Evolutionary conservation across 164 flowering plant genomes (phyloP), one percentile per base, ranked within the genome.

Genomic region (Magnolia changhungtana): DNA sequence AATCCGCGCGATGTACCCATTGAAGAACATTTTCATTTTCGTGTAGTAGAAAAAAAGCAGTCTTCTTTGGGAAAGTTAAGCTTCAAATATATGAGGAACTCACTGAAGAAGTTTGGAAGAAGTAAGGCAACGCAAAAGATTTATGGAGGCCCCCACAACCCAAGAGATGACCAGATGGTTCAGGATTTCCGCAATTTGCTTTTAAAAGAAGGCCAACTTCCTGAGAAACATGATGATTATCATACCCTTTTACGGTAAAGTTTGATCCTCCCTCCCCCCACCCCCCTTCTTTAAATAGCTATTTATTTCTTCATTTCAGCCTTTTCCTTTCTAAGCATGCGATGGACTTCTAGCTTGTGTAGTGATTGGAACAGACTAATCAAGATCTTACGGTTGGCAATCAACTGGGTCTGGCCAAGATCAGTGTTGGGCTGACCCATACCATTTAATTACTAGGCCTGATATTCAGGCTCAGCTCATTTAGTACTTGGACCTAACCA

Each of bases 241-340:
- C 89, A 91, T 72, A 91, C 95, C 4, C 92, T 90, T 82, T 75
- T 91, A 72, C 72, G 95, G 95, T 88, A 76, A 73, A 16, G 69
- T 76, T 72, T 50, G 0, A 16, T 75, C 21, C 45, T 37, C 7
- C 7, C 7, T 37, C 45, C 45, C 45, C 45, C 27, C 2, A 23
- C 19, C 8, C 27, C 55, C 19, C 8, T 45, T 49, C 72, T 49
- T 45, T 49, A 20, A 8, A 19, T 19, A n/a, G 49, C 0, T 16
- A 50, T 45, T 70, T 13, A 50, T 13, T 66, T 66, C 69, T 66
- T 66, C 29, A 9, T 10, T 9, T 65, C 5, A 21, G 50, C 45
- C 7, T 70, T 70, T 8, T 70, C 72, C 72, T 19, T 49, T 49
- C 59, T 9, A 37, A 37, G 45, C 45, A 37, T 37, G 45, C 45